Percentiles rank a stretch among this genome's conserved stretches.
Evolutionary conservation across 345 rosid species (phyloP).

Genomic region (Dovyalis caffra): DNA sequence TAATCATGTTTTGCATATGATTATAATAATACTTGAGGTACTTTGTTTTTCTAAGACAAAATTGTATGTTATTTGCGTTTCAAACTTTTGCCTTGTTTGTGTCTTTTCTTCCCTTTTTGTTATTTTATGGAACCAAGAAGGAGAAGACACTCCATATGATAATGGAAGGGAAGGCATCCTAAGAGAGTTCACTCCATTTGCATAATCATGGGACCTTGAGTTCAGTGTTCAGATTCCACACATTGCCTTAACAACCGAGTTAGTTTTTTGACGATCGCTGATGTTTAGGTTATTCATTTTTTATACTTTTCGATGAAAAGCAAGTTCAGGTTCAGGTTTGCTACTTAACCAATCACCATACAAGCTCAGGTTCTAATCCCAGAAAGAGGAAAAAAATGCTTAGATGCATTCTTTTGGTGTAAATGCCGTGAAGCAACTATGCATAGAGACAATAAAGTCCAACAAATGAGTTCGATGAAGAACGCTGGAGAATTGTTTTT

Average conservation of each 20-base stretch:
- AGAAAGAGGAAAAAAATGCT: neutral
- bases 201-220: neutral
- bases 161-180: neutral
- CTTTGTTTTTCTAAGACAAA: neutral
- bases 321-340: no score
- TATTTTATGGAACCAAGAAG: neutral
- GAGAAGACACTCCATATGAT: neutral
- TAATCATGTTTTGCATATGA: constrained; percentile 20
- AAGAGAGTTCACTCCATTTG: neutral
- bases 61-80: neutral
- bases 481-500: neutral
- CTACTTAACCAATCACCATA: no score
- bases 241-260: no score
- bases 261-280: no score
- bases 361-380: neutral
- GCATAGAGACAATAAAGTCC: neutral
- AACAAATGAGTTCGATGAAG: neutral
- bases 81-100: neutral
- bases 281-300: no score
- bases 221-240: neutral
- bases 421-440: neutral
- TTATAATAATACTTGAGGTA: constrained; percentile 1
- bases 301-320: no score
- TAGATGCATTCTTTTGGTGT: neutral
- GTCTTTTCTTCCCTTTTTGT: neutral